These are phyloP conservation scores for Sphaerobolus stellatus DNA, from an alignment of 1,284 basidiomycete genomes.

Conservation along the genomic window DNA sequence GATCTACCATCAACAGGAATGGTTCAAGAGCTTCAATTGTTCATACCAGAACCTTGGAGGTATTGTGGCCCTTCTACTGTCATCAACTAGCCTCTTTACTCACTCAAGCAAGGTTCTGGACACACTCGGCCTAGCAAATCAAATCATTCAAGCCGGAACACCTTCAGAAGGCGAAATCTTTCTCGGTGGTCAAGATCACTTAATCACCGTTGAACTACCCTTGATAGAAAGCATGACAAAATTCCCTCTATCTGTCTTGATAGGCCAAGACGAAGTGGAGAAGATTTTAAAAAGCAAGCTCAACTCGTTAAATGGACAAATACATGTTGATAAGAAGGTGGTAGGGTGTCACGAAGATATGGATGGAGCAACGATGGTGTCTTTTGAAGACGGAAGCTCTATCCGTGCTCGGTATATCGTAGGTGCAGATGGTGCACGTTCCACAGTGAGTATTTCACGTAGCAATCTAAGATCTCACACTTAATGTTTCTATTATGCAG, in stretches of 20 bases:
- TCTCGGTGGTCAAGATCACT: no score
- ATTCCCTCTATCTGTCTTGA: constrained; percentile 44
- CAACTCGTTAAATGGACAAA: constrained; percentile 30
- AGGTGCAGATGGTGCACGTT: constrained; percentile 56
- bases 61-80: constrained; percentile 2
- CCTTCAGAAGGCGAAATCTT: no score
- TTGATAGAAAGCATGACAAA: no score
- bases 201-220: no score
- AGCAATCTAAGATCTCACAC: constrained; percentile 33
- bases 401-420: constrained; percentile 50
- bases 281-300: constrained; percentile 38
- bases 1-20: constrained; percentile 18
- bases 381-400: constrained; percentile 48
- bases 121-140: constrained; percentile 43
- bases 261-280: constrained; percentile 52
- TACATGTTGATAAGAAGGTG: constrained; percentile 39
- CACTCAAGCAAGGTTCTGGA: constrained; percentile 45
- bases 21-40: constrained; percentile 44
- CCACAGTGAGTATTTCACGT: constrained; percentile 40
- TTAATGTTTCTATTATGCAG: constrained; percentile 11
- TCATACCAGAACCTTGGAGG: constrained; percentile 47
- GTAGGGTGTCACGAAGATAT: constrained; percentile 23
- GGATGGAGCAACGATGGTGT: constrained; percentile 3
- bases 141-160: constrained; percentile 40
- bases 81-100: background rate